phyloP scores from a whole-genome alignment of 2,329 filamentous ascomycete species.

The Trichophyton benhamiae region DNA sequence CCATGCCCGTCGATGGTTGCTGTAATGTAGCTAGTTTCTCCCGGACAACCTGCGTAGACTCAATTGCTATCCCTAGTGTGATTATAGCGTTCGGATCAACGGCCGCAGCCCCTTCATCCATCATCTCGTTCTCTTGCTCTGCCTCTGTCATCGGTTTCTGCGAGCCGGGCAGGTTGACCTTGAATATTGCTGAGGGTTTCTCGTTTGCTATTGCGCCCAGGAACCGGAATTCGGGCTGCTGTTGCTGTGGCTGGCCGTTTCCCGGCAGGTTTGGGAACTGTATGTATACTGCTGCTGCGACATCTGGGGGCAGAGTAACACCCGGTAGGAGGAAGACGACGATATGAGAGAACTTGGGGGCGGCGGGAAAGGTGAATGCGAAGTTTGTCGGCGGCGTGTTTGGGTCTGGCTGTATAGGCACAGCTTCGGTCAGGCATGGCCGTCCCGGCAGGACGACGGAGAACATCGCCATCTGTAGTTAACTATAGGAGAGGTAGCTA shows the following conservation, averaged over 20 bases:
- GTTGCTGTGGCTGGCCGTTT: constrained; percentile 11
- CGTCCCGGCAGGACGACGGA: constrained; percentile 50
- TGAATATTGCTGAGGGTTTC: constrained; percentile 88
- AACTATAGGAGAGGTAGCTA: too few species aligned
- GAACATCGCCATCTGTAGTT: constrained; percentile 38
- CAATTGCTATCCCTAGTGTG: constrained; percentile 70
- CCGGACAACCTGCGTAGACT: constrained; percentile 60
- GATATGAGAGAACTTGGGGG: constrained; percentile 55
- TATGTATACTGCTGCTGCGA: constrained; percentile 82
- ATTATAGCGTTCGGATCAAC: constrained; percentile 38
- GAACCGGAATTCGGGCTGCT: constrained; percentile 56
- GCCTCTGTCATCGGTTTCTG: constrained; percentile 20
- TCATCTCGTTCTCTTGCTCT: constrained; percentile 34
- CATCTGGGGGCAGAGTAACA: constrained; percentile 56
- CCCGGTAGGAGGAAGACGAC: constrained; percentile 82
- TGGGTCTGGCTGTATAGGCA: constrained; percentile 39
- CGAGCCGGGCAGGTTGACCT: constrained; percentile 39
- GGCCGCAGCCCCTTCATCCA: constrained; percentile 31
- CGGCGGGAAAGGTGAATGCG: constrained; percentile 54
- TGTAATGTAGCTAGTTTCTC: constrained; percentile 52
- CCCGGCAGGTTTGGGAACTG: constrained; percentile 46
- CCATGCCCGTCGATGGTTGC: constrained; percentile 21
- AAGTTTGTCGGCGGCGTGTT: constrained; percentile 49
- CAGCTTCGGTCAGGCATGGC: constrained; percentile 46
- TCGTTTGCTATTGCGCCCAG: constrained; percentile 80